These are phyloP conservation scores for Populus hybrid DNA, from an alignment of 441 rosid species.

Conservation along the genomic window DNA sequence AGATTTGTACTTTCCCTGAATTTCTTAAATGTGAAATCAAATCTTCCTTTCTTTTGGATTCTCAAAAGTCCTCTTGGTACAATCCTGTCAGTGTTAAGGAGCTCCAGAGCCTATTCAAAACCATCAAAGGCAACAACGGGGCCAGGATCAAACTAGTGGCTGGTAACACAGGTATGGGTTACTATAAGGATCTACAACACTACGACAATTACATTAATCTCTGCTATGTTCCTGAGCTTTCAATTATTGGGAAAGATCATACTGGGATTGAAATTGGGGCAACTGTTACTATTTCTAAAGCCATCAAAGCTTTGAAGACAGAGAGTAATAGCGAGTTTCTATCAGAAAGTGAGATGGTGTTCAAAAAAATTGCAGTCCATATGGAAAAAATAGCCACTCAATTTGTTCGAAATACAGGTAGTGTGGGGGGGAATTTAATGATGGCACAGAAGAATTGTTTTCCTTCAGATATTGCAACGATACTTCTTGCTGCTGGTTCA, in stretches of 20 bases:
- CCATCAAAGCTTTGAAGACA: slow-evolving; percentile 50
- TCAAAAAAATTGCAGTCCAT: slow-evolving; percentile 54
- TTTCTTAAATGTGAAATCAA: slow-evolving; percentile 51
- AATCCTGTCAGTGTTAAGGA: slow-evolving; percentile 49
- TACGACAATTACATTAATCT: slow-evolving; percentile 57
- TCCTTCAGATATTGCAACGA: slow-evolving; percentile 78
- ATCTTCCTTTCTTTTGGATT: slow-evolving; percentile 26
- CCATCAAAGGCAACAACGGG: slow-evolving; percentile 16
- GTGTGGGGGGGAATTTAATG: slow-evolving; percentile 76
- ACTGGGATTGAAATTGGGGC: slow-evolving; percentile 72
- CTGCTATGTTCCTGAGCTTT: slow-evolving; percentile 52
- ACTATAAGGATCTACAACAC: slow-evolving; percentile 53
- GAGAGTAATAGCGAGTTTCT: slow-evolving; percentile 17
- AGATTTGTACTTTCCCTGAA: slow-evolving; percentile 48
- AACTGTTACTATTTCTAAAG: slow-evolving; percentile 68
- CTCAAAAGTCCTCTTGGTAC: slow-evolving; percentile 38
- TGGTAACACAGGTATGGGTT: slow-evolving; percentile 73
- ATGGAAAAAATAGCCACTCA: slow-evolving; percentile 70
- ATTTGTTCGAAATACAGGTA: slow-evolving; percentile 63
- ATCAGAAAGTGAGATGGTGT: slow-evolving; percentile 26
- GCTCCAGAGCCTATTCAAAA: slow-evolving; percentile 39
- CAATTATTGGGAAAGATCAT: slow-evolving; percentile 31
- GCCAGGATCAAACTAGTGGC: slow-evolving; percentile 46
- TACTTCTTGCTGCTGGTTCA: slow-evolving; percentile 65
- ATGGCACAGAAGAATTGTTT: slow-evolving; percentile 73